phyloP scores from a whole-genome alignment of 441 rosid genomes.

The Arabidopsis hybrid region DNA sequence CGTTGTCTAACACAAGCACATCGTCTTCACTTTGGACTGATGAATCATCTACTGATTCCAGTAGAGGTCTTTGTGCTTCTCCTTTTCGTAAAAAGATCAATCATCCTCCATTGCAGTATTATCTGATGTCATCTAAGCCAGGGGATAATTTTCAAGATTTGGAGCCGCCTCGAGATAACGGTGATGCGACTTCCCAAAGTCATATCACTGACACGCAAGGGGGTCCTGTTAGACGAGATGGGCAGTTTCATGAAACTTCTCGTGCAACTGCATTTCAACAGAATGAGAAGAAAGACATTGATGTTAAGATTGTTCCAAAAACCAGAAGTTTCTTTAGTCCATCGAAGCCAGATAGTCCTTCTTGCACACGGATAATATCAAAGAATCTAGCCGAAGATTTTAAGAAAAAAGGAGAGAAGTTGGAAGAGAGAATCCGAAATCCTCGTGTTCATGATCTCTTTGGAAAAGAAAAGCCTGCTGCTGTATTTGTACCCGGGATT shows the following conservation, averaged over 20 bases:
- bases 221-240: constrained; percentile 43
- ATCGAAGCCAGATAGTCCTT: constrained; percentile 46
- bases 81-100: constrained; percentile 51
- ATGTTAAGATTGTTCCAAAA: constrained; percentile 41
- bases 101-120: constrained; percentile 59
- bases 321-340: constrained; percentile 46
- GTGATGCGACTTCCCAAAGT: constrained; percentile 43
- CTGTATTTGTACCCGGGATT: constrained; percentile 58
- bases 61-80: constrained; percentile 58
- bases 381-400: constrained; percentile 50
- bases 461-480: constrained; percentile 51
- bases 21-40: constrained; percentile 62
- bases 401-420: constrained; percentile 48
- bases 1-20: constrained; percentile 60
- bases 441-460: constrained; percentile 46
- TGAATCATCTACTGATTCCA: constrained; percentile 61
- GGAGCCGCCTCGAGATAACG: constrained; percentile 47
- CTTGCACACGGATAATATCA: constrained; percentile 46
- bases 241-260: constrained; percentile 45
- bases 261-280: constrained; percentile 45
- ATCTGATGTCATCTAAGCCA: constrained; percentile 57
- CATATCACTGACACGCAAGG: constrained; percentile 33
- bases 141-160: constrained; percentile 44
- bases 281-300: constrained; percentile 49
- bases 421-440: constrained; percentile 48